Base-by-base conservation (phyloP, 2,329 filamentous ascomycete genomes). In the Scorias spongiosa region DNA sequence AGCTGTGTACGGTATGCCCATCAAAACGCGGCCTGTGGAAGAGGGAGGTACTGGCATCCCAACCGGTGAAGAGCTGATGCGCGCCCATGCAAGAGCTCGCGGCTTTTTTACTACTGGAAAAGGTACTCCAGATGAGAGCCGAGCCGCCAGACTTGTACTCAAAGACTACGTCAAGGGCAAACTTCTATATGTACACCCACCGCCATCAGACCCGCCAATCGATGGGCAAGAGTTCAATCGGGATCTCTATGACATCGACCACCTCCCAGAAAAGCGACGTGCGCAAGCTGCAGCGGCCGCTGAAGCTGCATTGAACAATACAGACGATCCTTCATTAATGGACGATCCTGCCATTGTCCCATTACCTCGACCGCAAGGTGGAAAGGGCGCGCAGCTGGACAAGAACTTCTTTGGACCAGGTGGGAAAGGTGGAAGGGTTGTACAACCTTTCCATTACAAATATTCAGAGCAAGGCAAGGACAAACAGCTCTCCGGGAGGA, bases 91-190 rank as follows among this genome's bases (percentile, higher is more conserved):
- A 30, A 77, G 75, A 44, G 91, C 91, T 12, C 74, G 93, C 59
- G 91, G 91, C 10, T 98, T 93, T 67, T 80, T 83, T 46, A 95
- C 88, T 5, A 80, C 84, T 43, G 91, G 91, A 56, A 49, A 56
- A 8, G 89, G 91, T 8, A 84, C 91, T 58, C 89, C 91, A 0
- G 91, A 98, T 56, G 87, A 94, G 67, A 93, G 87, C 1, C 76
- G 91, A 54, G 91, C 91, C 6, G 87, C 89, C 4, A 76, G 91
- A 43, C 83, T 85, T 53, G 74, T 98, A 12, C 74, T 98, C 20
- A 98, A 98, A 62, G 91, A 98, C 66, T 98, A 96, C 57, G 91
- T 98, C 53, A 93, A 82, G 60, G 91, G 91, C 49, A 96, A 95
- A 66, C 75, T 98, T 0, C 74, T 96, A 5, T 96, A 82, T 67